phyloP scores from a whole-genome alignment of 169 alveolate genomes.

The Fabrea salina region DNA sequence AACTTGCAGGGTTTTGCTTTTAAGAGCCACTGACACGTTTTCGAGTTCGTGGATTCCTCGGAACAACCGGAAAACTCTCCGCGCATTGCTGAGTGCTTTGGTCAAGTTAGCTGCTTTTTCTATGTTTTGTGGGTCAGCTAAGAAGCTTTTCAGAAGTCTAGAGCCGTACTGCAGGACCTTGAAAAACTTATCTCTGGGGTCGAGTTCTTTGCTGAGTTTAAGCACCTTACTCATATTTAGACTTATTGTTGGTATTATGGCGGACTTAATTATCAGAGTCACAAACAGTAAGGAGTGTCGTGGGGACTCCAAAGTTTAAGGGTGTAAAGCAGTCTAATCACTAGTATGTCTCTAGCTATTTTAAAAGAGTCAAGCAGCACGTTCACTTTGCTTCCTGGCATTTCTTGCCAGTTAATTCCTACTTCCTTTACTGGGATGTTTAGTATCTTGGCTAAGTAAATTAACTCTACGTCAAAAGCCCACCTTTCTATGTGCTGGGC shows the following conservation, averaged over 20 bases:
- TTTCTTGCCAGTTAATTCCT: conserved; percentile 85
- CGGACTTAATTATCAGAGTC: too few species aligned
- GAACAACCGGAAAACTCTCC: background rate
- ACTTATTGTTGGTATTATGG: too few species aligned
- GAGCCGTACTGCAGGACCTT: background rate
- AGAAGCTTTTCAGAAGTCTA: background rate
- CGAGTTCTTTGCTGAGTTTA: background rate
- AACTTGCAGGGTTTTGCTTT: background rate
- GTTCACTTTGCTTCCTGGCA: conserved; percentile 58
- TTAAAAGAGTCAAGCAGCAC: conserved; percentile 41
- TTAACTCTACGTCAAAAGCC: conserved; percentile 89
- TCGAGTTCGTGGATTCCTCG: background rate
- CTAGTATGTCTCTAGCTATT: conserved; percentile 48
- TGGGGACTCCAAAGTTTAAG: conserved; percentile 55
- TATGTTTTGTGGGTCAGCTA: background rate
- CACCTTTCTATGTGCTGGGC: conserved; percentile 82
- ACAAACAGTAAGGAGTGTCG: too few species aligned
- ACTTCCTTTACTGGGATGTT: conserved; percentile 71
- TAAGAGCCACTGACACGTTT: background rate
- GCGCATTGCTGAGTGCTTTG: background rate
- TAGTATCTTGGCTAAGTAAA: conserved; percentile 60
- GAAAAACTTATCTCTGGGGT: background rate
- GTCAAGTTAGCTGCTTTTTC: background rate
- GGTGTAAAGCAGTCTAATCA: conserved; percentile 39
- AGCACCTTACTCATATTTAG: background rate